These are phyloP conservation scores for Pythium guiyangense DNA, from an alignment of 352 stramenopile species.

Conservation along the genomic window DNA sequence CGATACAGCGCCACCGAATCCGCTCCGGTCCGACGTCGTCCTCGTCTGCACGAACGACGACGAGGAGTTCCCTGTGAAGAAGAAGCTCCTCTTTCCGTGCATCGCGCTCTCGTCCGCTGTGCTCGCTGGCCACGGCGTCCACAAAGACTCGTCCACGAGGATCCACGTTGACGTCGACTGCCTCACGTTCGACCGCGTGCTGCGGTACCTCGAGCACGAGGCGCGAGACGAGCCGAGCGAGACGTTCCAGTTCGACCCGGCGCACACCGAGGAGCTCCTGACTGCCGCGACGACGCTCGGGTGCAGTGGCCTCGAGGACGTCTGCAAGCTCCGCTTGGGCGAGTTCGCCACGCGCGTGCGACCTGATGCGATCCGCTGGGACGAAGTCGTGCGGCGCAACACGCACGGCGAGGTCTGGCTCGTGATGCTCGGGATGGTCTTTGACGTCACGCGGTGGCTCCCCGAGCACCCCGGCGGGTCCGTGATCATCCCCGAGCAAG, in stretches of 20 bases:
- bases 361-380: slow-evolving; percentile 74
- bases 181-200: slow-evolving; percentile 84
- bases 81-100: slow-evolving; percentile 84
- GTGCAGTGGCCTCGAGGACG: slow-evolving; percentile 69
- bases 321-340: slow-evolving; percentile 65
- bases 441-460: slow-evolving; percentile 88
- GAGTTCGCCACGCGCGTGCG: slow-evolving; percentile 83
- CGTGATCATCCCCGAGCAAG: slow-evolving; percentile 79
- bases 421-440: slow-evolving; percentile 87
- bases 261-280: slow-evolving; percentile 71
- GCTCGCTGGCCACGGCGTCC: slow-evolving; percentile 61
- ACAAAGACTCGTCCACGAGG: slow-evolving; percentile 60
- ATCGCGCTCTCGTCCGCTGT: slow-evolving; percentile 85
- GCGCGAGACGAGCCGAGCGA: slow-evolving; percentile 48
- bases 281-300: slow-evolving; percentile 60
- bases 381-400: slow-evolving; percentile 79
- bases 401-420: slow-evolving; percentile 71
- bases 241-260: slow-evolving; percentile 77
- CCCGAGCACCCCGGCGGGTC: slow-evolving; percentile 83
- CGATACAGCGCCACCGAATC: slow-evolving; percentile 15
- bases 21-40: slow-evolving; percentile 63
- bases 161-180: slow-evolving; percentile 83
- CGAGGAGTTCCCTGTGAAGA: slow-evolving; percentile 88
- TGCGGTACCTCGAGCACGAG: slow-evolving; percentile 86
- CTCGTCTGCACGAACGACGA: slow-evolving; percentile 78